Evolutionary conservation across 2,329 filamentous ascomycete genomes (phyloP).

Genomic region (Alternaria metachromatica): DNA sequence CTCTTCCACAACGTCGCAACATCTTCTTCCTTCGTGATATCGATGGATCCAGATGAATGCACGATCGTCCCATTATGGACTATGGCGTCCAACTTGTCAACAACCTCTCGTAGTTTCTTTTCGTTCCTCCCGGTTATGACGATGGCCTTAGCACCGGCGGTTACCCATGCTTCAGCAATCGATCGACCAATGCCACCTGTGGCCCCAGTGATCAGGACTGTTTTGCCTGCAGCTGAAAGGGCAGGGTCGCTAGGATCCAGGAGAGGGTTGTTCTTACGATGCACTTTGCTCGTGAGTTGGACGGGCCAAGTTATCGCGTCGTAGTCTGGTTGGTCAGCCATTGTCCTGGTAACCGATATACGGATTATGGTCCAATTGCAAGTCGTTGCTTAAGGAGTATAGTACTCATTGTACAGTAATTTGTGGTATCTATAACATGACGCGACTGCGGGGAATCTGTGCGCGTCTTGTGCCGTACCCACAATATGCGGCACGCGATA

Average conservation of each 20-base stretch:
- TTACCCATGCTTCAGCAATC: background rate
- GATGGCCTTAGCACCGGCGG: background rate
- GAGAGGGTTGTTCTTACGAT: background rate
- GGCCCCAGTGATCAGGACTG: background rate
- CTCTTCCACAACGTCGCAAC: background rate
- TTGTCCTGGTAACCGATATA: background rate
- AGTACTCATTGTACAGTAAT: background rate
- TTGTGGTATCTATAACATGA: background rate
- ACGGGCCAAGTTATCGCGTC: background rate
- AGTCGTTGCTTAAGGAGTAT: background rate
- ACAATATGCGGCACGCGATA: background rate
- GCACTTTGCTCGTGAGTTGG: background rate
- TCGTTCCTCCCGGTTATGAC: background rate
- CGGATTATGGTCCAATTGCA: background rate
- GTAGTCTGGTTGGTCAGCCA: background rate
- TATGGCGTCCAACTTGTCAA: background rate
- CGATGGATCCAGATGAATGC: background rate
- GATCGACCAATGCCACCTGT: background rate
- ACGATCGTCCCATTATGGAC: background rate
- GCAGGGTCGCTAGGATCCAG: background rate
- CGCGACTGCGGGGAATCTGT: background rate
- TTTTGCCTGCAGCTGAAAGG: background rate
- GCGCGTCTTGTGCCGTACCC: background rate
- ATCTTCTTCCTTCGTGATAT: background rate
- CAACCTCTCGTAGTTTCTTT: background rate